A percentile compares a stretch with the other conserved stretches of the same genome.
Evolutionary conservation across 2,329 filamentous ascomycete species (phyloP).

Genomic region (Microthyrium microscopicum): DNA sequence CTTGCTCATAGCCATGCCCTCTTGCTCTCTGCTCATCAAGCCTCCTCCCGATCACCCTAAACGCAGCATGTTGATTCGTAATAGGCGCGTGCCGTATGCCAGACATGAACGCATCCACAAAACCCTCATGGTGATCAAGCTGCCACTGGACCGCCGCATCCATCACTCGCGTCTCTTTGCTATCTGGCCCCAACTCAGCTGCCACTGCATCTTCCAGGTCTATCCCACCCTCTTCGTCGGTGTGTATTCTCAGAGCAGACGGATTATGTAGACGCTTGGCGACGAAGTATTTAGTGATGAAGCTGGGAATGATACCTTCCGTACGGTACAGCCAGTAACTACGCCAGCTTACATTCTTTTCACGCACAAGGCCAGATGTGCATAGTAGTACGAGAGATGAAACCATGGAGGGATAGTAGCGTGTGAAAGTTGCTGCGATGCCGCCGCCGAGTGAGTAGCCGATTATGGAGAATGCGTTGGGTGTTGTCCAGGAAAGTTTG

Average conservation of each 20-base stretch:
- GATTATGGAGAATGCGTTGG: slow-evolving; percentile 46
- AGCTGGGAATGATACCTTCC: slow-evolving; percentile 17
- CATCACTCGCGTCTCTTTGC: slow-evolving; percentile 6
- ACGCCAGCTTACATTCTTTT: slow-evolving; percentile 41
- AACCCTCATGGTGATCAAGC: slow-evolving; percentile 47
- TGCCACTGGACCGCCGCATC: slow-evolving; percentile 51
- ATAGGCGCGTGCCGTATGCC: slow-evolving; percentile 56
- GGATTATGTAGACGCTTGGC: not conserved
- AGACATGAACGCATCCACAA: slow-evolving; percentile 53
- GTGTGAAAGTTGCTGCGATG: slow-evolving; percentile 52
- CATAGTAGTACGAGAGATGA: slow-evolving; percentile 59
- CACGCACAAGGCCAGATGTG: slow-evolving; percentile 60
- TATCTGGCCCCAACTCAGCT: slow-evolving; percentile 6
- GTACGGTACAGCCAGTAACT: slow-evolving; percentile 44
- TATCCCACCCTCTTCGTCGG: not conserved
- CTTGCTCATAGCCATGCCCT: slow-evolving; percentile 15
- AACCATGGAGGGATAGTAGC: slow-evolving; percentile 51
- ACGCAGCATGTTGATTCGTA: slow-evolving; percentile 44
- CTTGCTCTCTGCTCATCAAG: slow-evolving; percentile 27
- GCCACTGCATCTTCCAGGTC: not conserved
- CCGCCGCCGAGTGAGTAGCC: slow-evolving; percentile 73
- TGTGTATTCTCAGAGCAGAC: not conserved
- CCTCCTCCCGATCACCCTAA: slow-evolving; percentile 38
- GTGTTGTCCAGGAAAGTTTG: slow-evolving; percentile 47
- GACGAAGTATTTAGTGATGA: slow-evolving; percentile 4